These are phyloP conservation scores for Lichtheimia hyalospora DNA, from an alignment of 371 early-diverging fungal genomes.

Conservation along the genomic window DNA sequence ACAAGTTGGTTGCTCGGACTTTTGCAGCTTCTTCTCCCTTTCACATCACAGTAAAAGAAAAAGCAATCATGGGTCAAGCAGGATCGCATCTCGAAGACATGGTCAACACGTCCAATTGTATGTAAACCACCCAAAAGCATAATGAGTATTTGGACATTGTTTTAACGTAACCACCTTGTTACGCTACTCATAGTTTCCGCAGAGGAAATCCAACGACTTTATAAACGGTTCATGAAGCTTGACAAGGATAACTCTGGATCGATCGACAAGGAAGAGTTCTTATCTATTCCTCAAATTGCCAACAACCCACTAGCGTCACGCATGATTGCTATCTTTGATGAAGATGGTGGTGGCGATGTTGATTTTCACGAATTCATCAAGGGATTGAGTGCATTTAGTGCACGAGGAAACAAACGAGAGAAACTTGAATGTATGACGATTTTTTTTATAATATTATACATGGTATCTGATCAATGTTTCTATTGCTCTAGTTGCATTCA, in stretches of 20 bases:
- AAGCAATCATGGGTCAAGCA: slow-evolving; percentile 39
- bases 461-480: background rate
- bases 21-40: too few relatives aligned
- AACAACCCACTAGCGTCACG: slow-evolving; percentile 95
- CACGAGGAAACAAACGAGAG: slow-evolving; percentile 89
- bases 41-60: too few relatives aligned
- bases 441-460: slow-evolving; percentile 1
- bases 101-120: slow-evolving; percentile 56
- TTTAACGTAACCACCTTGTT: background rate
- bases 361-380: slow-evolving; percentile 97
- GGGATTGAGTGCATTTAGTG: slow-evolving; percentile 90
- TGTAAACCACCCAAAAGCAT: background rate
- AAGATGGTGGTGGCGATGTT: slow-evolving; percentile 96
- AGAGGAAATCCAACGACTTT: slow-evolving; percentile 95
- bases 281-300: slow-evolving; percentile 93
- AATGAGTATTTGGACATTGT: background rate
- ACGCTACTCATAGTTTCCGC: slow-evolving; percentile 64
- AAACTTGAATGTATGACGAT: slow-evolving; percentile 83
- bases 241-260: slow-evolving; percentile 95
- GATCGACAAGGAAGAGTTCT: slow-evolving; percentile 95
- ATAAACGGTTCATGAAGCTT: slow-evolving; percentile 95
- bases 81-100: slow-evolving; percentile 55
- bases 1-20: too few relatives aligned
- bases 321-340: slow-evolving; percentile 94
- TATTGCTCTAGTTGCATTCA: slow-evolving; percentile 83